Base-by-base conservation (phyloP, 2,329 filamentous ascomycete genomes). In the Ophiosphaerella narmari region DNA sequence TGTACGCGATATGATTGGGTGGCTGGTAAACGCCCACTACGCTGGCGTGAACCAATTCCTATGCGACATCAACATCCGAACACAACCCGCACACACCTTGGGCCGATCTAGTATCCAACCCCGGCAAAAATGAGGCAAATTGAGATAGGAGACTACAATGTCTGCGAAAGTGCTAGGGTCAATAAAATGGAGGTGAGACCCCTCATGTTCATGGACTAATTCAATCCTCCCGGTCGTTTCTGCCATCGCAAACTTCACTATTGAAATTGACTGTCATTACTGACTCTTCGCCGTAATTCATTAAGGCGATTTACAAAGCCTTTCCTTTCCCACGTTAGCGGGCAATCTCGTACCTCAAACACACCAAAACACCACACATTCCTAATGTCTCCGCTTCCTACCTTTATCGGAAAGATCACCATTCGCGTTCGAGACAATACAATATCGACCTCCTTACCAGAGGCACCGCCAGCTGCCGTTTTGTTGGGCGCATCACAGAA, bases 1-100 rank as follows among this genome's bases (percentile, higher is more conserved):
- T 12, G 34, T 40, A n/a, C 12, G 39, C 43, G 29, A 16, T 43
- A 16, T 59, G 55, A 59, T 59, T 61, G 55, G 58, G 14, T 18
- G 21, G 8, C 7, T 11, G 4, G 7, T 37, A 16, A 42, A 52
- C 52, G 55, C 53, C 53, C 45, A 26, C 51, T 54, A 36, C 50
- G 54, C 50, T 55, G 52, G 50, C 45, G 44, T 34, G 49, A 57
- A 48, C 59, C 59, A 62, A 55, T 57, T 53, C 44, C 48, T 48
- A 52, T 53, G 50, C 59, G 44, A 62, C 58, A 50, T 55, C 40
- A 36, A 29, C 43, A n/a, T 49, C 39, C 32, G 51, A 41, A 35
- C 36, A 44, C 43, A 48, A 14, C 47, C 39, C 32, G 51, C 42
- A 35, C 36, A 44, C 41, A 46, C 44, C 39, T 45, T 50, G 21